These are phyloP conservation scores for Andrographis paniculata DNA, from an alignment of 305 asterid species.

Conservation along the genomic window DNA sequence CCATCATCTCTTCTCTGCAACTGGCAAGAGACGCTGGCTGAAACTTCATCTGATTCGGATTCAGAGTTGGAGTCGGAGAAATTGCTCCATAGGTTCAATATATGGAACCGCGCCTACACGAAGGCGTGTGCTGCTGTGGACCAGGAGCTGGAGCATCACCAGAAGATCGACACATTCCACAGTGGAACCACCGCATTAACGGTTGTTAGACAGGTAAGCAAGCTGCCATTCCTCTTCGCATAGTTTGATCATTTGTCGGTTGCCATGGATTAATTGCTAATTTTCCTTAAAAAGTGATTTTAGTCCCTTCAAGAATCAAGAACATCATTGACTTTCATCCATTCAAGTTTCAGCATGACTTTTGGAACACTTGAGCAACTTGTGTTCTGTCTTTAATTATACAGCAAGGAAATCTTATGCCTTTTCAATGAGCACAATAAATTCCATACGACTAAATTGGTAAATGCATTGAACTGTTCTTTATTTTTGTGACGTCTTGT, in stretches of 20 bases:
- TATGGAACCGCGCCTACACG: conserved; percentile 78
- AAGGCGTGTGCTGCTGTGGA: conserved; percentile 89
- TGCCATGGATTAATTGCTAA: too few species aligned
- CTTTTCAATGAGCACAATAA: conserved; percentile 8
- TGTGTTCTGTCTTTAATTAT: background rate
- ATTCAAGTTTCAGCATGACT: background rate
- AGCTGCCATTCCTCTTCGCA: too few species aligned
- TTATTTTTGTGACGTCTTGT: conserved; percentile 13
- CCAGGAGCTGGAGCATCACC: conserved; percentile 59
- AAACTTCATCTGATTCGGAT: conserved; percentile 52
- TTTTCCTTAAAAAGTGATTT: background rate
- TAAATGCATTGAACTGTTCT: conserved; percentile 4
- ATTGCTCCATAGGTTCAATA: conserved; percentile 45
- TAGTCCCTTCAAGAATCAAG: background rate
- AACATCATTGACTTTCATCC: background rate
- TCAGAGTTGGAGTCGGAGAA: conserved; percentile 39
- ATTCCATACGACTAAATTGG: conserved; percentile 4
- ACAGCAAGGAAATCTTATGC: conserved; percentile 6
- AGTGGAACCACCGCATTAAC: conserved; percentile 92
- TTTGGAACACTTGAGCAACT: conserved; percentile 3
- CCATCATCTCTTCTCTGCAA: conserved; percentile 57
- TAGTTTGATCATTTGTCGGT: background rate
- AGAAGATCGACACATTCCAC: conserved; percentile 61
- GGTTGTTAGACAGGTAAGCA: conserved; percentile 74
- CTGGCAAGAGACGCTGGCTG: conserved; percentile 71